phyloP scores from a whole-genome alignment of 805 yeast genomes.

The Wickerhamomyces bovis region DNA sequence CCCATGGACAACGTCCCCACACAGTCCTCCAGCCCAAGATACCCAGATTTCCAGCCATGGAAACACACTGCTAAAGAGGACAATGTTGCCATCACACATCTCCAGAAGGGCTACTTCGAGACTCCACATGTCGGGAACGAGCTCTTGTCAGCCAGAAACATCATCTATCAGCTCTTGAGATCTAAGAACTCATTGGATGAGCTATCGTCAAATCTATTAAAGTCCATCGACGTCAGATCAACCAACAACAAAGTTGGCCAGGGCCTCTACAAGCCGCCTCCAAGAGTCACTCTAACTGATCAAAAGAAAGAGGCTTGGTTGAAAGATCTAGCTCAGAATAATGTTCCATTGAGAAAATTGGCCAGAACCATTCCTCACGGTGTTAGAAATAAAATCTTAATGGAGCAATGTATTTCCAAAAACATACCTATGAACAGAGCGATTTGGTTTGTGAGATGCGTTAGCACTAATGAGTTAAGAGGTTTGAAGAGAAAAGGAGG shows the following conservation, averaged over 20 bases:
- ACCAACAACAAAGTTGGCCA: constrained; percentile 38
- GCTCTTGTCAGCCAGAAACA: constrained; percentile 60
- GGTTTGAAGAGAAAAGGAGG: constrained; percentile 47
- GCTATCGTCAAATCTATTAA: constrained; percentile 39
- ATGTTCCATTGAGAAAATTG: constrained; percentile 58
- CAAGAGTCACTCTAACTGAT: constrained; percentile 86
- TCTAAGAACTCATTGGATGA: constrained; percentile 37
- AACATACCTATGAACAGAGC: constrained; percentile 76
- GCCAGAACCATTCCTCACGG: constrained; percentile 89
- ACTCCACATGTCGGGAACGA: constrained; percentile 60
- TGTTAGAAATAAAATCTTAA: constrained; percentile 59
- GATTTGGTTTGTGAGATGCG: constrained; percentile 86
- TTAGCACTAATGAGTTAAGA: constrained; percentile 70
- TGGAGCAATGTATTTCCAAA: constrained; percentile 67
- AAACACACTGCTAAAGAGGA: constrained; percentile 50
- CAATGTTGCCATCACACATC: constrained; percentile 42
- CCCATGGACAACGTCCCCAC: constrained; percentile 24
- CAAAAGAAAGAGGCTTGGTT: constrained; percentile 84
- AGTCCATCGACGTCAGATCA: constrained; percentile 42
- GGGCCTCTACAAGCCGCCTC: constrained; percentile 70
- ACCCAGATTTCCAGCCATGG: constrained; percentile 77
- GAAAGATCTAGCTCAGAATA: constrained; percentile 64
- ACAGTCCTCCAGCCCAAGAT: constrained; percentile 24
- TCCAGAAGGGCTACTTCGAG: constrained; percentile 70
- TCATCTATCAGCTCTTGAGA: constrained; percentile 31